Conservation (phyloP, 176 grass and related monocot species). For the Oryza officinalis region DNA sequence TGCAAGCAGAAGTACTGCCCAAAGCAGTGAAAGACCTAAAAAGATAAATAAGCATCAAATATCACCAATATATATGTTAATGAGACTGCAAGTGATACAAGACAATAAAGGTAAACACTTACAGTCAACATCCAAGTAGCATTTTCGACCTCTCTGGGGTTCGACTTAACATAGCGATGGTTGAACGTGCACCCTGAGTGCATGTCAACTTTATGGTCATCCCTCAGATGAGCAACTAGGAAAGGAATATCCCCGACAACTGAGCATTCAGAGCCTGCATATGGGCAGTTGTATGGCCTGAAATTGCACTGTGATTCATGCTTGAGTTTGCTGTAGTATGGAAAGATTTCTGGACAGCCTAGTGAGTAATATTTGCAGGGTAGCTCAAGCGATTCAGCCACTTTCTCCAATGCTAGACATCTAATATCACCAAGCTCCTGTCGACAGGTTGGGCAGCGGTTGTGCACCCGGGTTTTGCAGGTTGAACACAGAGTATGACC, state of each 20-base stretch:
- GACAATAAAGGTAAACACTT: constrained; percentile 45
- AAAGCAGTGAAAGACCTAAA: constrained; percentile 89
- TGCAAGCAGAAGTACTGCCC: constrained; percentile 96
- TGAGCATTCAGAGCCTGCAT: constrained; percentile 88
- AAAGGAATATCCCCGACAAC: constrained; percentile 72
- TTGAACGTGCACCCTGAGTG: constrained; percentile 91
- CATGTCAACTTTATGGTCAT: constrained; percentile 95
- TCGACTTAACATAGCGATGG: constrained; percentile 96
- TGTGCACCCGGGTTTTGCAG: constrained; percentile 88
- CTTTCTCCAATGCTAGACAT: constrained; percentile 96
- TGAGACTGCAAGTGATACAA: constrained; percentile 6
- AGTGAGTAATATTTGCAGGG: constrained; percentile 79
- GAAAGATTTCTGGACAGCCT: constrained; percentile 80
- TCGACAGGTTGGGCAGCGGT: constrained; percentile 88
- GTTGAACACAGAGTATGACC: constrained; percentile 91
- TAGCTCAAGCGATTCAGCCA: constrained; percentile 88
- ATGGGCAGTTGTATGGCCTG: constrained; percentile 93
- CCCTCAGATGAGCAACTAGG: constrained; percentile 83
- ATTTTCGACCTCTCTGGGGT: constrained; percentile 89
- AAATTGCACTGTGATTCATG: constrained; percentile 87
- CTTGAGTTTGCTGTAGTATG: constrained; percentile 88
- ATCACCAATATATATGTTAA: background rate
- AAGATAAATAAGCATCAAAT: constrained; percentile 3
- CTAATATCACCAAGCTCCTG: constrained; percentile 94
- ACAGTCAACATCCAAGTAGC: constrained; percentile 98